These are phyloP conservation scores for Colletotrichum sp. DNA, from an alignment of 2,329 filamentous ascomycete genomes.

Conservation along the genomic window DNA sequence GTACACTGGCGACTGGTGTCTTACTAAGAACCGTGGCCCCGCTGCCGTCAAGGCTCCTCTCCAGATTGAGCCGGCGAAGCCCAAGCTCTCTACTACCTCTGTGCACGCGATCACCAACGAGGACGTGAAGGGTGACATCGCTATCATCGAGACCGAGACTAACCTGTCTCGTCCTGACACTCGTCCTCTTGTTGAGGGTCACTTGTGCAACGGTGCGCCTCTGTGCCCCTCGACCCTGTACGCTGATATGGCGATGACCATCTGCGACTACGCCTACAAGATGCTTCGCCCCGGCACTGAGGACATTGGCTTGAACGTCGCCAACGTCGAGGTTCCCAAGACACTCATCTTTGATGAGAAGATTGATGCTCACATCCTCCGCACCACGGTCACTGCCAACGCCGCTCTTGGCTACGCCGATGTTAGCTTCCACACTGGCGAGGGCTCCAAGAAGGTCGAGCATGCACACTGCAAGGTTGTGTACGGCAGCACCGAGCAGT, in stretches of 20 bases:
- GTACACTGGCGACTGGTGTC: constrained; percentile 72
- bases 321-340: constrained; percentile 72
- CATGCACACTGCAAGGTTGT: constrained; percentile 68
- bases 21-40: constrained; percentile 70
- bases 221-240: constrained; percentile 66
- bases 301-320: constrained; percentile 67
- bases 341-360: constrained; percentile 65
- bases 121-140: constrained; percentile 64
- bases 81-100: constrained; percentile 67
- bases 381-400: constrained; percentile 65
- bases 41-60: constrained; percentile 35
- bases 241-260: constrained; percentile 69
- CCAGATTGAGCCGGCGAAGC: constrained; percentile 47
- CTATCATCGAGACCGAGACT: constrained; percentile 67
- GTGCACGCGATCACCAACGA: constrained; percentile 70
- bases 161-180: constrained; percentile 70
- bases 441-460: constrained; percentile 62
- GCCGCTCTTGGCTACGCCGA: constrained; percentile 58
- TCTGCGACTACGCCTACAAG: constrained; percentile 68
- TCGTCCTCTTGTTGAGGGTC: constrained; percentile 64
- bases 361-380: constrained; percentile 60
- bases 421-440: constrained; percentile 63
- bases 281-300: constrained; percentile 61
- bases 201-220: constrained; percentile 70
- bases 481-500: constrained; percentile 62